Percentiles rank a stretch among this genome's conserved stretches.
phyloP scores from a whole-genome alignment of 148 eudicot species.

The Chenopodium suecicum region DNA sequence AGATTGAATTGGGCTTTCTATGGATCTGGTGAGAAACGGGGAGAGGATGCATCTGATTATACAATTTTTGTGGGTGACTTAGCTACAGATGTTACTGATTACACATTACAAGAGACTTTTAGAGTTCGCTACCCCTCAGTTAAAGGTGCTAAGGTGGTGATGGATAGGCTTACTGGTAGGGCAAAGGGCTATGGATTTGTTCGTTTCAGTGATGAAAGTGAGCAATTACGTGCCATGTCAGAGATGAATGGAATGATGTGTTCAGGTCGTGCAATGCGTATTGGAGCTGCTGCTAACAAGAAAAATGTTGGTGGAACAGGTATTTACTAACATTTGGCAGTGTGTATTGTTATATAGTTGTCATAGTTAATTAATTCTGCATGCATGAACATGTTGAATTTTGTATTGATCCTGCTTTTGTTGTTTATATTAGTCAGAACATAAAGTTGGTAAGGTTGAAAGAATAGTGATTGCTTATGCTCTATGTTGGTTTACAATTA shows the following conservation, averaged over 20 bases:
- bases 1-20: conserved; percentile 90
- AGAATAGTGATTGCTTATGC: conserved; percentile 9
- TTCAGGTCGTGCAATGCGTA: conserved; percentile 85
- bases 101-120: conserved; percentile 77
- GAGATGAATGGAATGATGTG: conserved; percentile 91
- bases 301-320: conserved; percentile 53
- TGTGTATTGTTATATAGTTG: neutral
- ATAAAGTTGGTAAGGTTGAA: conserved; percentile 11
- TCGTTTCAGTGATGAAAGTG: conserved; percentile 78
- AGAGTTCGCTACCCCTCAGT: conserved; percentile 69
- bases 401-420: neutral
- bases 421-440: neutral
- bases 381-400: neutral
- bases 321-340: conserved; percentile 6
- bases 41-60: conserved; percentile 66
- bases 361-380: neutral
- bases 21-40: conserved; percentile 80
- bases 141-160: conserved; percentile 92
- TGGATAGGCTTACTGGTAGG: conserved; percentile 75
- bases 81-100: conserved; percentile 88
- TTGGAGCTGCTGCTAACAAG: conserved; percentile 89
- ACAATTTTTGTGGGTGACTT: conserved; percentile 93
- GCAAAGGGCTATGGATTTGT: conserved; percentile 97
- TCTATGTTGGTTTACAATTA: conserved; percentile 11
- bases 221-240: conserved; percentile 78